phyloP scores from a whole-genome alignment of 306 rosid genomes.

The Quillaja saponaria region DNA sequence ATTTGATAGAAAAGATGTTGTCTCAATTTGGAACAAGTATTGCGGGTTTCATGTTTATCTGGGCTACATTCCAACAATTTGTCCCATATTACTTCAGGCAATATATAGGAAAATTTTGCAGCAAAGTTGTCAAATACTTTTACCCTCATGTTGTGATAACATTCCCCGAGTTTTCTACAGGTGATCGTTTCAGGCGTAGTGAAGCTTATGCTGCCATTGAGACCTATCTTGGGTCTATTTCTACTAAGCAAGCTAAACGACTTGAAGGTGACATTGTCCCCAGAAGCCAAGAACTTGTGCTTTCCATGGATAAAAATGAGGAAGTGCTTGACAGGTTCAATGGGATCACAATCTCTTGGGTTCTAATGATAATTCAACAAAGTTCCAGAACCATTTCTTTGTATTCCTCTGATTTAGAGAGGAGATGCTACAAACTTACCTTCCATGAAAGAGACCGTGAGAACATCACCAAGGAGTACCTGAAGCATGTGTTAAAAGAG shows the following conservation, averaged over 20 bases:
- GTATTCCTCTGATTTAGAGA: slow-evolving; percentile 27
- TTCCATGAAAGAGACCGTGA: slow-evolving; percentile 42
- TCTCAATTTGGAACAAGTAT: slow-evolving; percentile 32
- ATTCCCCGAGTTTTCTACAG: slow-evolving; percentile 21
- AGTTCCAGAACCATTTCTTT: slow-evolving; percentile 43
- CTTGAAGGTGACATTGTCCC: slow-evolving; percentile 43
- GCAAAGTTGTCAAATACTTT: no score
- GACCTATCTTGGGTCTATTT: slow-evolving; percentile 39
- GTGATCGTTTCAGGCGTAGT: slow-evolving; percentile 38
- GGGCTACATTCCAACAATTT: slow-evolving; percentile 50
- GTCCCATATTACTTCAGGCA: slow-evolving; percentile 35
- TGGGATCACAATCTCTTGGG: slow-evolving; percentile 53
- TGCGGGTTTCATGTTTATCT: slow-evolving; percentile 40
- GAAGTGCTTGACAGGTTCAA: slow-evolving; percentile 36
- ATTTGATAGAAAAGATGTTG: no score
- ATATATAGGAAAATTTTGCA: no score
- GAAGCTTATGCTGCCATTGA: slow-evolving; percentile 50
- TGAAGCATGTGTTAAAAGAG: slow-evolving; percentile 38
- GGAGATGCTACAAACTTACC: slow-evolving; percentile 48
- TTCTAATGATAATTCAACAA: slow-evolving; percentile 44
- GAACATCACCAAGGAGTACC: slow-evolving; percentile 28
- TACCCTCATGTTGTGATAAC: no score
- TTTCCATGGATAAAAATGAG: slow-evolving; percentile 55
- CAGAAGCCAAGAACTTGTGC: slow-evolving; percentile 41
- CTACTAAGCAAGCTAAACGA: slow-evolving; percentile 46